phyloP scores from a whole-genome alignment of 768 basidiomycete genomes.

The Mycena rosella region DNA sequence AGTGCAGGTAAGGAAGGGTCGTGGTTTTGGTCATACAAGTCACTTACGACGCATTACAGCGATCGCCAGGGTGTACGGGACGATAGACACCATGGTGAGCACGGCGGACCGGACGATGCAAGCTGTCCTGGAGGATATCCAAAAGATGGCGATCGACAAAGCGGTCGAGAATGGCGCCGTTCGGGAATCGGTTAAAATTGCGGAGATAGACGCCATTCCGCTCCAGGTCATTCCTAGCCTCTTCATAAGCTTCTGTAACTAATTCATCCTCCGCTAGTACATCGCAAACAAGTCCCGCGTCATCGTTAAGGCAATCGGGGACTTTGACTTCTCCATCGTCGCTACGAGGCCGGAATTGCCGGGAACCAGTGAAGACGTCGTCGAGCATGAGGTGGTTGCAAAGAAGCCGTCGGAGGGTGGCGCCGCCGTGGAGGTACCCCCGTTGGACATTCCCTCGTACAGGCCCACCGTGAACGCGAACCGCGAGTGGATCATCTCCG shows the following conservation, averaged over 20 bases:
- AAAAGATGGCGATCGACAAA: slow-evolving; percentile 52
- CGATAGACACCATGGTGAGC: slow-evolving; percentile 53
- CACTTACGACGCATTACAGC: slow-evolving; percentile 33
- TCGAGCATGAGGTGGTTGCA: slow-evolving; percentile 5
- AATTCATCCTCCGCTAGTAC: slow-evolving; percentile 42
- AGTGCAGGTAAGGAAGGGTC: slow-evolving; percentile 45
- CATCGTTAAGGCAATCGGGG: slow-evolving; percentile 70
- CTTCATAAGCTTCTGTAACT: neutral
- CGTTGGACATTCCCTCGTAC: slow-evolving; percentile 43
- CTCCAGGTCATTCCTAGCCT: slow-evolving; percentile 47
- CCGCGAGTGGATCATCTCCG: slow-evolving; percentile 53
- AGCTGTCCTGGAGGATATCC: slow-evolving; percentile 47
- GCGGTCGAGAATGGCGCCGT: slow-evolving; percentile 59
- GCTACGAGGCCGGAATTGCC: neutral
- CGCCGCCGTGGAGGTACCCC: slow-evolving; percentile 29
- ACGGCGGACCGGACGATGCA: slow-evolving; percentile 44
- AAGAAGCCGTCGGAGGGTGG: slow-evolving; percentile 23
- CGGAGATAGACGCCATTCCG: slow-evolving; percentile 65
- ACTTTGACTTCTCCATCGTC: slow-evolving; percentile 46
- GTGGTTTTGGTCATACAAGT: neutral
- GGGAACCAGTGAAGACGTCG: neutral
- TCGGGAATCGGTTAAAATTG: slow-evolving; percentile 55
- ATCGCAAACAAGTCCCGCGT: slow-evolving; percentile 58
- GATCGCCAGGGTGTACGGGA: slow-evolving; percentile 52
- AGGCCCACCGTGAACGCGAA: slow-evolving; percentile 25